Conservation (phyloP, 176 grass and related monocot genomes). For the Oryza australiensis region DNA sequence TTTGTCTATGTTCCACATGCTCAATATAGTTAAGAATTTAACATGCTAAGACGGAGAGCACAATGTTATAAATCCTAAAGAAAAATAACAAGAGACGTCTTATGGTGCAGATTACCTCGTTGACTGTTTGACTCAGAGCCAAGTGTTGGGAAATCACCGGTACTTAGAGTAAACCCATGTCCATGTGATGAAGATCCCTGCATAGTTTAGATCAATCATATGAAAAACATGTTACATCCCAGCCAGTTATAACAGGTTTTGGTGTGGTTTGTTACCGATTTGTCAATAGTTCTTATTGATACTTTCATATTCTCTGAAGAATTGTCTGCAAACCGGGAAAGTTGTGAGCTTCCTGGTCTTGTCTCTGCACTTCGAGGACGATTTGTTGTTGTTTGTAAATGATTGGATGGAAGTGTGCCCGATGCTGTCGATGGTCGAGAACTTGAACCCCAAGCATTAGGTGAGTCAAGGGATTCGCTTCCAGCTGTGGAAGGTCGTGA, state of each 20-base stretch:
- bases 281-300: slow-evolving; percentile 58
- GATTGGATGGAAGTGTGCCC: slow-evolving; percentile 59
- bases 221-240: not conserved
- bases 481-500: slow-evolving; percentile 90
- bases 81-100: not conserved
- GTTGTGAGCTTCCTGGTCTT: slow-evolving; percentile 91
- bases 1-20: slow-evolving; percentile 18
- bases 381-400: slow-evolving; percentile 47
- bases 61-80: slow-evolving; percentile 5
- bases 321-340: slow-evolving; percentile 95
- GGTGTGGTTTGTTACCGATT: slow-evolving; percentile 35
- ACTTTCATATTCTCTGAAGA: slow-evolving; percentile 46
- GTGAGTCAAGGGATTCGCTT: slow-evolving; percentile 76
- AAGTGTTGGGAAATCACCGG: slow-evolving; percentile 93
- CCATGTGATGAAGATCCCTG: slow-evolving; percentile 64
- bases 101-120: slow-evolving; percentile 60
- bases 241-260: slow-evolving; percentile 2
- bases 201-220: slow-evolving; percentile 31
- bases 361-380: slow-evolving; percentile 97
- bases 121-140: slow-evolving; percentile 58
- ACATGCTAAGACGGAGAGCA: not conserved
- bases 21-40: slow-evolving; percentile 21
- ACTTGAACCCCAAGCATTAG: slow-evolving; percentile 77
- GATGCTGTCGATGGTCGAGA: slow-evolving; percentile 91
- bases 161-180: slow-evolving; percentile 78